Percentiles rank a stretch among this genome's conserved stretches.
Evolutionary conservation across 495 filamentous ascomycete species (phyloP).

Genomic region (Entonaema liquescens): DNA sequence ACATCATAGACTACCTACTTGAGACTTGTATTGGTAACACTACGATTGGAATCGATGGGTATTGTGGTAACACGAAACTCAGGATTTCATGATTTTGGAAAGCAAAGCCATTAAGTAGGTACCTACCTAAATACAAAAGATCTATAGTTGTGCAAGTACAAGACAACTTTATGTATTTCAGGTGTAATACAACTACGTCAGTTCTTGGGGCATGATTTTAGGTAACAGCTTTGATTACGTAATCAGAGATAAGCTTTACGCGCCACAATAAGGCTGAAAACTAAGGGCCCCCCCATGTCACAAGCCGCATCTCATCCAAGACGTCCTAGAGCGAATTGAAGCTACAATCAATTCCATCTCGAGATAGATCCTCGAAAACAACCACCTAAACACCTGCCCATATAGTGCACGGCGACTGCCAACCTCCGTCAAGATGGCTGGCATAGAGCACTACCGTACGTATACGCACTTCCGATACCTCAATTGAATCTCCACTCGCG

Average conservation of each 20-base stretch:
- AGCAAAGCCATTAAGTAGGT: too few species aligned
- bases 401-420: constrained; percentile 29
- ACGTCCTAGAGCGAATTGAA: constrained; percentile 31
- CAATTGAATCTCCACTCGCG: neutral
- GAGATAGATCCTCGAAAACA: constrained; percentile 21
- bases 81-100: too few species aligned
- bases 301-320: constrained; percentile 20
- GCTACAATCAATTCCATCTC: constrained; percentile 18
- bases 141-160: too few species aligned
- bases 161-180: neutral
- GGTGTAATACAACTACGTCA: neutral
- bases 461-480: neutral
- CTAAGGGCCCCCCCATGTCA: constrained; percentile 1
- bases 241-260: too few species aligned
- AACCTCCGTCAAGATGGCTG: constrained; percentile 53
- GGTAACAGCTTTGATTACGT: neutral
- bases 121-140: too few species aligned
- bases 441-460: constrained; percentile 54
- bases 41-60: neutral
- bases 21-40: neutral
- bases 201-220: neutral
- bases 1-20: constrained; percentile 19
- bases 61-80: neutral
- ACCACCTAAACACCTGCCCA: neutral
- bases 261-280: constrained; percentile 29